Conservation (phyloP, 805 yeast species). For the Saccharomycopsis amapae region DNA sequence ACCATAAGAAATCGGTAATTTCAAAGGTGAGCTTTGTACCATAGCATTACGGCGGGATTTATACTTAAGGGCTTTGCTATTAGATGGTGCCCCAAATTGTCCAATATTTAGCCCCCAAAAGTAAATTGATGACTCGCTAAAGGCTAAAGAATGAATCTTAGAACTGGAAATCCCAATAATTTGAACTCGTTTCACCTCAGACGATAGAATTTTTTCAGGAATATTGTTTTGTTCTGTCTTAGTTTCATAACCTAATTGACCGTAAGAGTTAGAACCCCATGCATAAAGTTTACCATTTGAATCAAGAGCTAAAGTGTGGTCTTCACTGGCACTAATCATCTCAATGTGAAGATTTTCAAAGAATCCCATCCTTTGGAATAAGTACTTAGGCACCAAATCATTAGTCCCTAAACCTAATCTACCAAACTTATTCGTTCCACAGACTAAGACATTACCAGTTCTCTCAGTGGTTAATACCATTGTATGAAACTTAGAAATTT, state of each 20-base stretch:
- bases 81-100: constrained; percentile 54
- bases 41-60: constrained; percentile 31
- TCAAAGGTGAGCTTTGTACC: constrained; percentile 34
- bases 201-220: constrained; percentile 22
- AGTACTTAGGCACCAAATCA: constrained; percentile 33
- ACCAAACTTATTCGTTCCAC: constrained; percentile 68
- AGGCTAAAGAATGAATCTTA: constrained; percentile 60
- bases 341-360: constrained; percentile 30
- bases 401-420: constrained; percentile 54
- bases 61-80: constrained; percentile 22
- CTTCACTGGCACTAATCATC: constrained; percentile 47
- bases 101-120: constrained; percentile 81
- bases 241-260: constrained; percentile 55
- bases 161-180: constrained; percentile 52
- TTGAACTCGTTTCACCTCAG: constrained; percentile 32
- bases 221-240: constrained; percentile 24
- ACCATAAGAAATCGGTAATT: constrained; percentile 38
- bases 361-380: constrained; percentile 37
- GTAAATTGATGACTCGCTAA: constrained; percentile 39
- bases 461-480: constrained; percentile 46
- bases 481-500: constrained; percentile 60
- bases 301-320: constrained; percentile 59
- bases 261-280: constrained; percentile 71
- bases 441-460: constrained; percentile 41
- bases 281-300: constrained; percentile 48